These are phyloP conservation scores for Logfia minima DNA, from an alignment of 129 eudicot genomes.

Conservation along the genomic window DNA sequence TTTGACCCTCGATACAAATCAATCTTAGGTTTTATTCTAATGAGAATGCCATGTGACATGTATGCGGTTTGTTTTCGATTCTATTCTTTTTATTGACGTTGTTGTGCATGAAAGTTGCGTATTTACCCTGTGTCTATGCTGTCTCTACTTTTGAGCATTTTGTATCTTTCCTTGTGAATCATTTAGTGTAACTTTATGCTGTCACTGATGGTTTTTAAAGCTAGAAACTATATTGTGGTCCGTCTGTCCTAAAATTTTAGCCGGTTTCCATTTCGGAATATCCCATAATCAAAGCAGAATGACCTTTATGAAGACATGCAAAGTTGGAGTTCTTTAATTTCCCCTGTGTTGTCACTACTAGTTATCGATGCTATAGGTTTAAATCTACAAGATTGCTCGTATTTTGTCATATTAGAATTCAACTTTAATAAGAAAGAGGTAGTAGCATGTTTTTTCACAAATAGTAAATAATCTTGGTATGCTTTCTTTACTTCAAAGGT, in stretches of 20 bases:
- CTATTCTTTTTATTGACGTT: conserved; percentile 10
- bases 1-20: background rate
- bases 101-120: conserved; percentile 13
- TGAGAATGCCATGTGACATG: background rate
- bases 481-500: background rate
- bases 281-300: background rate
- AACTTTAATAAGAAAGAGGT: background rate
- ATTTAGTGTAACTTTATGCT: background rate
- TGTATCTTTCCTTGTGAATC: background rate
- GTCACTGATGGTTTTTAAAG: background rate
- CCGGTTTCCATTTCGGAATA: background rate
- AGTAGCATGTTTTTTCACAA: background rate
- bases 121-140: background rate
- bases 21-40: background rate
- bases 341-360: background rate
- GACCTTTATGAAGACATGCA: too few species aligned
- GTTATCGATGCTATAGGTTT: background rate
- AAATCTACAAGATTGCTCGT: background rate
- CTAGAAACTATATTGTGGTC: background rate
- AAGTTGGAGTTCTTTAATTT: background rate
- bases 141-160: background rate
- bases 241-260: background rate
- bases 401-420: background rate
- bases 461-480: background rate
- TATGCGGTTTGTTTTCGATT: background rate